phyloP scores from a whole-genome alignment of 257 asterid species.

The Penstemon davidsonii region DNA sequence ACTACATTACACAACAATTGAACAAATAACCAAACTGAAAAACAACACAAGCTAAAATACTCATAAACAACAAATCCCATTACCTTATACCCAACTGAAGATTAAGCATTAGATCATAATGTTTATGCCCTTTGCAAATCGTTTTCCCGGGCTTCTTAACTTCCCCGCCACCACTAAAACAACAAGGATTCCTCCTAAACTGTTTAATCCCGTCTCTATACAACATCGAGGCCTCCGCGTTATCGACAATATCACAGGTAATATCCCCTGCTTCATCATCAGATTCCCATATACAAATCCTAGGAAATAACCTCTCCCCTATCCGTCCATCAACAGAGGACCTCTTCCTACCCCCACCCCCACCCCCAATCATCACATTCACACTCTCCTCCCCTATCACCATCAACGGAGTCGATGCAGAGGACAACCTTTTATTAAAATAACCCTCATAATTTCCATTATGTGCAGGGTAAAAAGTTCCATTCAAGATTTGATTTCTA shows the following conservation, averaged over 20 bases:
- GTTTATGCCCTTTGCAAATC: conserved; percentile 63
- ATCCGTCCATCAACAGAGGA: conserved; percentile 40
- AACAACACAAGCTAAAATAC: background rate
- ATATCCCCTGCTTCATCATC: conserved; percentile 66
- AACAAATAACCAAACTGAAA: conserved; percentile 7
- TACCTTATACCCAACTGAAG: conserved; percentile 67
- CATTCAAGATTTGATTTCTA: conserved; percentile 38
- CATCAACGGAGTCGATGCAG: conserved; percentile 38
- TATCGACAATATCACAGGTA: conserved; percentile 56
- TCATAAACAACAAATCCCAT: background rate
- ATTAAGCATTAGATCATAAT: conserved; percentile 67
- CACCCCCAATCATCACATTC: conserved; percentile 33
- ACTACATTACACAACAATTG: conserved; percentile 13
- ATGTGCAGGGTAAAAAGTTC: conserved; percentile 54
- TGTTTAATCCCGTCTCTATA: conserved; percentile 50
- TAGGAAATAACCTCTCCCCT: conserved; percentile 44
- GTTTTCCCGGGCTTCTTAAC: conserved; percentile 60
- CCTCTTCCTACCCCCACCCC: conserved; percentile 51
- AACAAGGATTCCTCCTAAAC: conserved; percentile 48
- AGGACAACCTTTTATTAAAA: conserved; percentile 37
- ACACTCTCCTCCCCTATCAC: conserved; percentile 46
- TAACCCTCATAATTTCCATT: conserved; percentile 27
- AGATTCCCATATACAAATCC: conserved; percentile 63
- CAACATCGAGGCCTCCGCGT: conserved; percentile 51
- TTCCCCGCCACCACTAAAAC: conserved; percentile 47